phyloP scores from a whole-genome alignment of 768 basidiomycete species.

The Boletus fagicola region DNA sequence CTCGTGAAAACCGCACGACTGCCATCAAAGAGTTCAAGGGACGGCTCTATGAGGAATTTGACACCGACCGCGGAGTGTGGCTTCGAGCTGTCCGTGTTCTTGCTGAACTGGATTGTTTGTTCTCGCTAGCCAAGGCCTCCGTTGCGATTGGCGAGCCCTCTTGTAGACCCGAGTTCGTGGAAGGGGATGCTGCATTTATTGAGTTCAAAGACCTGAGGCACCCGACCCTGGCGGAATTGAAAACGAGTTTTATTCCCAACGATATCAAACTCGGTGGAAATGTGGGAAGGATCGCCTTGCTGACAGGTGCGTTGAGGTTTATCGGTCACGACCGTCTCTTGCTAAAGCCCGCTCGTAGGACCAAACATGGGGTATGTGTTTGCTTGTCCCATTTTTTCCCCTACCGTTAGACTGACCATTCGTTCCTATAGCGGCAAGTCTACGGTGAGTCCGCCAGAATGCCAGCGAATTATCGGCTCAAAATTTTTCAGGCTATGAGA shows the following conservation, averaged over 20 bases:
- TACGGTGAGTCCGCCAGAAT: conserved; percentile 44
- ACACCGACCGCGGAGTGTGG: conserved; percentile 77
- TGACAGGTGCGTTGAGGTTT: conserved; percentile 64
- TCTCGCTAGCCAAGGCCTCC: conserved; percentile 88
- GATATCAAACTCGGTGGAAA: conserved; percentile 82
- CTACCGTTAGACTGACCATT: neutral
- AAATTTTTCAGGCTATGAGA: conserved; percentile 62
- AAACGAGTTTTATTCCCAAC: conserved; percentile 89
- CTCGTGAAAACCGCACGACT: conserved; percentile 79
- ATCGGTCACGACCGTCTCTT: neutral
- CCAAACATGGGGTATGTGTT: conserved; percentile 82
- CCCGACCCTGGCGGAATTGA: conserved; percentile 70
- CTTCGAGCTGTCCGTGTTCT: conserved; percentile 79
- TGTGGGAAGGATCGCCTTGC: conserved; percentile 70
- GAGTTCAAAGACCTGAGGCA: conserved; percentile 91
- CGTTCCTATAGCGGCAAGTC: conserved; percentile 63
- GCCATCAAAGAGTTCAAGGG: conserved; percentile 82
- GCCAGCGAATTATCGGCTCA: neutral
- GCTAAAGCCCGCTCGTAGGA: conserved; percentile 39
- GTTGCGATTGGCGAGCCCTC: conserved; percentile 87
- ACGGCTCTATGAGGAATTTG: conserved; percentile 78
- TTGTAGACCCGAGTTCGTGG: conserved; percentile 89
- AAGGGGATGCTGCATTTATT: conserved; percentile 73
- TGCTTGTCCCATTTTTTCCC: neutral
- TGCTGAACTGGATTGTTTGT: conserved; percentile 94